Conservation (phyloP, 163 green algal genomes). For the Volvox carteri region DNA sequence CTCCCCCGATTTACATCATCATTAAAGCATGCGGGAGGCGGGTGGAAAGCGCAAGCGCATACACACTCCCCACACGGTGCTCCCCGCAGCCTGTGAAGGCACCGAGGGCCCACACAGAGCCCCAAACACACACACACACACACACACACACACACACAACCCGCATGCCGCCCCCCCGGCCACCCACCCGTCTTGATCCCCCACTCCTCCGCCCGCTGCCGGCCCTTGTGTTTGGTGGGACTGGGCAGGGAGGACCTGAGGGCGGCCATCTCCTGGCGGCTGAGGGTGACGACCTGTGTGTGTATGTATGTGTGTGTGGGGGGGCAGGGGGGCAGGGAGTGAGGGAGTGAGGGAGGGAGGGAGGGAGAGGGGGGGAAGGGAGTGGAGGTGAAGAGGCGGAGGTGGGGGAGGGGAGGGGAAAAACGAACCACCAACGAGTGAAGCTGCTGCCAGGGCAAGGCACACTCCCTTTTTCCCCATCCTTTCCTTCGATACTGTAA, state of each 20-base stretch:
- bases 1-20: background rate
- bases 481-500: no score
- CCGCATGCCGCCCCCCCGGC: background rate
- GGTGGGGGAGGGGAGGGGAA: background rate
- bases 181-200: conserved; percentile 61
- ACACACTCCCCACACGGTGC: no score
- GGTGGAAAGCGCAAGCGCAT: background rate
- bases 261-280: conserved; percentile 56
- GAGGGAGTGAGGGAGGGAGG: background rate
- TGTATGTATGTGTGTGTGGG: background rate
- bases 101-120: no score
- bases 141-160: no score
- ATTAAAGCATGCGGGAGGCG: background rate
- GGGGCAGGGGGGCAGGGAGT: background rate
- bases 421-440: no score
- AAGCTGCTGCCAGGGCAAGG: no score
- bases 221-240: conserved; percentile 68
- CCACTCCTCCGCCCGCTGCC: conserved; percentile 61
- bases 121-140: background rate
- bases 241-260: conserved; percentile 66
- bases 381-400: background rate
- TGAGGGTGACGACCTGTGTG: conserved; percentile 53
- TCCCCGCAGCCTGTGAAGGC: no score
- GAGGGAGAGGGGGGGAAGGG: background rate
- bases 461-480: no score